These are phyloP conservation scores for Umbelopsis sp. DNA, from an alignment of 192 early-diverging fungal genomes.

Conservation along the genomic window DNA sequence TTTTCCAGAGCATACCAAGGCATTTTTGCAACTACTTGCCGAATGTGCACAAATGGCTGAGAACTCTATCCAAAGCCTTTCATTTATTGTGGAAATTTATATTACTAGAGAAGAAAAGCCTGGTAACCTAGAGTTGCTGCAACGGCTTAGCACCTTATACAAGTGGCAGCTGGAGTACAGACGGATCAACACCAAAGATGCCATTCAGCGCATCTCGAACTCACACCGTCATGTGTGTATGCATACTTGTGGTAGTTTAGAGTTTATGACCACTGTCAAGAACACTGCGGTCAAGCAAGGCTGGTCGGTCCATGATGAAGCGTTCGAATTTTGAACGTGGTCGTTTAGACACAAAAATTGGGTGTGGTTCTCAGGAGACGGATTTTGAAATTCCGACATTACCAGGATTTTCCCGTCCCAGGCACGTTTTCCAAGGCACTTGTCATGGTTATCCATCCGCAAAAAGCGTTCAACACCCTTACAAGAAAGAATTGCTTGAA, in stretches of 20 bases:
- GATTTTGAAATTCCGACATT: not conserved
- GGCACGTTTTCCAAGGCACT: not conserved
- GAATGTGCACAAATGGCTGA: conserved; percentile 26
- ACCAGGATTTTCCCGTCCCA: conserved; percentile 5
- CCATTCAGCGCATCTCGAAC: not conserved
- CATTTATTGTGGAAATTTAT: conserved; percentile 23
- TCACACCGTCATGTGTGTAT: conserved; percentile 27
- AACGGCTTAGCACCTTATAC: not conserved
- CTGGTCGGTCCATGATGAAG: conserved; percentile 40
- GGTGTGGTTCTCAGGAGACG: not conserved
- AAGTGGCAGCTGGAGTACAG: not conserved
- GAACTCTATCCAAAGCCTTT: conserved; percentile 15
- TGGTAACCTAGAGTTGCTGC: not conserved
- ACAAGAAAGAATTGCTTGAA: not conserved
- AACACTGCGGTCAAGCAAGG: conserved; percentile 31
- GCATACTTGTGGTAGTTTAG: conserved; percentile 38
- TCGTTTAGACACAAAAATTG: not conserved
- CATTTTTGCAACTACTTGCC: conserved; percentile 23
- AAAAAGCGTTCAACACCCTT: not conserved
- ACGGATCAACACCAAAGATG: not conserved
- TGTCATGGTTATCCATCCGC: not conserved
- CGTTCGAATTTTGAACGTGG: conserved; percentile 40
- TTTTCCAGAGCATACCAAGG: conserved; percentile 21
- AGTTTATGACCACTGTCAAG: conserved; percentile 31
- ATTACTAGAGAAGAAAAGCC: conserved; percentile 23